These are phyloP conservation scores for Ophiocordyceps robertsii DNA, from an alignment of 2,329 filamentous ascomycete species.

Conservation along the genomic window DNA sequence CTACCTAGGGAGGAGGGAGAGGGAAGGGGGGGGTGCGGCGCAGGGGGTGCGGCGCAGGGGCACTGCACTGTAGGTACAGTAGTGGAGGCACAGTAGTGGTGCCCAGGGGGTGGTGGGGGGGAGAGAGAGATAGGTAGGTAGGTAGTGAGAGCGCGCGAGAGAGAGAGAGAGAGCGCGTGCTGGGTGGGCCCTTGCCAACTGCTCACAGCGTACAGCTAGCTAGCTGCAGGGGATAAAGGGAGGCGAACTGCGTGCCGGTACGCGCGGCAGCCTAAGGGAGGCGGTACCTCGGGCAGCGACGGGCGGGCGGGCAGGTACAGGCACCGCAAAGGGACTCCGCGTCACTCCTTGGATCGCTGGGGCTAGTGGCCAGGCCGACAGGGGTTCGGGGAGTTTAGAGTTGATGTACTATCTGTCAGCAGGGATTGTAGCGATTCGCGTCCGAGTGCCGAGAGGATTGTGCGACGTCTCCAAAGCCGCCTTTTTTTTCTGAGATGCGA, in stretches of 20 bases:
- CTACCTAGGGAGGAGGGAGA: too few relatives aligned
- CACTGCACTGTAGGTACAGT: too few relatives aligned
- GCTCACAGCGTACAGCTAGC: too few relatives aligned
- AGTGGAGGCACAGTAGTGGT: too few relatives aligned
- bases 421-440: neutral
- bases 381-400: slow-evolving; percentile 8
- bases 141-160: too few relatives aligned
- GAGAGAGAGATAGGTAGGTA: too few relatives aligned
- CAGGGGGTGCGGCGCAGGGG: too few relatives aligned
- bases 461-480: too few relatives aligned
- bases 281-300: slow-evolving; percentile 1
- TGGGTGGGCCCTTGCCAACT: too few relatives aligned
- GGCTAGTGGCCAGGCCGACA: slow-evolving; percentile 10
- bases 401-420: slow-evolving; percentile 6
- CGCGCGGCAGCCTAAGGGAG: neutral
- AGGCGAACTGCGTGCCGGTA: too few relatives aligned
- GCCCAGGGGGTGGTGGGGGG: too few relatives aligned
- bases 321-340: slow-evolving; percentile 3
- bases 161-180: too few relatives aligned
- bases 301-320: slow-evolving; percentile 2
- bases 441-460: neutral
- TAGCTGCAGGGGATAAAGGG: neutral
- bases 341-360: neutral
- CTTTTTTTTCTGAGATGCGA: neutral
- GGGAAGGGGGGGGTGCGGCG: neutral